These are phyloP conservation scores for Fusarium ambrosium DNA, from an alignment of 2,329 filamentous ascomycete genomes.

Conservation along the genomic window DNA sequence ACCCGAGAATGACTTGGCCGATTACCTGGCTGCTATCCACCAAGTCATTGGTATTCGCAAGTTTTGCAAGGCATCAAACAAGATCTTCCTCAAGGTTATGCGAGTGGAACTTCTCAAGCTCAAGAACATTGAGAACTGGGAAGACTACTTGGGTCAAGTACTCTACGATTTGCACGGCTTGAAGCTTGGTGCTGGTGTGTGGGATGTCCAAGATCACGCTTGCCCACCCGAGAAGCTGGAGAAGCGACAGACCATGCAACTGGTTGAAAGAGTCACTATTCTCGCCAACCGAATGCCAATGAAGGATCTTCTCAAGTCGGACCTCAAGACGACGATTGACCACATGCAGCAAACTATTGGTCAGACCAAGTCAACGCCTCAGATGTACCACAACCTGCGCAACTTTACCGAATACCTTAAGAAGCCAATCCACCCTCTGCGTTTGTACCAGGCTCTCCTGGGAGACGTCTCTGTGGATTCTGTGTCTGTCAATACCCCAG, in stretches of 20 bases:
- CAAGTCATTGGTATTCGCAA: slow-evolving; percentile 86
- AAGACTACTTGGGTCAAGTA: slow-evolving; percentile 88
- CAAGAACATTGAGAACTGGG: slow-evolving; percentile 83
- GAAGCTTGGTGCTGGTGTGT: slow-evolving; percentile 77
- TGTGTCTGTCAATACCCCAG: slow-evolving; percentile 75
- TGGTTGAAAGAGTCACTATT: slow-evolving; percentile 86
- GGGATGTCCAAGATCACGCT: slow-evolving; percentile 81
- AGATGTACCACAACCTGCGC: slow-evolving; percentile 88
- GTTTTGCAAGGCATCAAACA: slow-evolving; percentile 87
- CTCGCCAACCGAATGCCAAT: slow-evolving; percentile 87
- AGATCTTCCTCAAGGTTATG: slow-evolving; percentile 89
- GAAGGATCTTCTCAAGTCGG: slow-evolving; percentile 92
- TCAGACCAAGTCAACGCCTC: slow-evolving; percentile 80
- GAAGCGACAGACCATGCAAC: slow-evolving; percentile 81
- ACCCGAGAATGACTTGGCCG: slow-evolving; percentile 79
- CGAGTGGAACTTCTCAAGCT: slow-evolving; percentile 86
- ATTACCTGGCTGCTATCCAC: slow-evolving; percentile 85
- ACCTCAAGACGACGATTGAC: slow-evolving; percentile 90
- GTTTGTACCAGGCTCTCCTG: slow-evolving; percentile 83
- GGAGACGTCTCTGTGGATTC: slow-evolving; percentile 83
- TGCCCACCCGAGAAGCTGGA: slow-evolving; percentile 85
- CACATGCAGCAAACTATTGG: slow-evolving; percentile 92
- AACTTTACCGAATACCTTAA: slow-evolving; percentile 86
- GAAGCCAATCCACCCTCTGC: slow-evolving; percentile 84
- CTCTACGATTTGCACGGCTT: slow-evolving; percentile 86